These are phyloP conservation scores for Telopea speciosissima DNA, from an alignment of 177 flowering plant species.

Conservation along the genomic window DNA sequence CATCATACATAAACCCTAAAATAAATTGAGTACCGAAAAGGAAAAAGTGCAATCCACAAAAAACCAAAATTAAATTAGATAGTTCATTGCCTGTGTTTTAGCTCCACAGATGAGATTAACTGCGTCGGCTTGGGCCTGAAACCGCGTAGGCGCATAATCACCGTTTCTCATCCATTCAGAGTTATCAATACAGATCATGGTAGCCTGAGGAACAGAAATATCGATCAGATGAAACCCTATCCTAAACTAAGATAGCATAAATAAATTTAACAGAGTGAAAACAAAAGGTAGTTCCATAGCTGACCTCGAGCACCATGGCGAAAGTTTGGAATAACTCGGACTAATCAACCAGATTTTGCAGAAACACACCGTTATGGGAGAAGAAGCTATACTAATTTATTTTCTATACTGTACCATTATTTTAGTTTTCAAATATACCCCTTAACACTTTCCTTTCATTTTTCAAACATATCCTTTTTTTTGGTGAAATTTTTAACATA, in stretches of 20 bases:
- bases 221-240: conserved; percentile 9
- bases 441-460: no score
- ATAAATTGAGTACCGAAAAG: conserved; percentile 1
- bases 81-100: conserved; percentile 65
- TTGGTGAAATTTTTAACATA: no score
- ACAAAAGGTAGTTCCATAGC: background rate
- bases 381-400: no score
- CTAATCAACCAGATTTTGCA: no score
- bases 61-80: background rate
- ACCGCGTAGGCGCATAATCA: conserved; percentile 73
- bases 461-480: no score
- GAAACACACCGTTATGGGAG: no score
- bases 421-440: no score
- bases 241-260: no score
- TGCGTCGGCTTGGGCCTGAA: conserved; percentile 91
- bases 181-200: conserved; percentile 95
- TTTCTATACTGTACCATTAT: no score
- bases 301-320: conserved; percentile 32
- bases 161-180: conserved; percentile 99
- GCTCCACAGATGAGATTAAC: conserved; percentile 95
- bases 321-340: background rate
- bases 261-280: conserved; percentile 3
- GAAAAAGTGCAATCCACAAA: background rate
- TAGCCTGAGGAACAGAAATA: conserved; percentile 50
- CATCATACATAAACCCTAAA: conserved; percentile 2